Conservation (phyloP, 306 rosid species). For the Lagenaria siceraria region DNA sequence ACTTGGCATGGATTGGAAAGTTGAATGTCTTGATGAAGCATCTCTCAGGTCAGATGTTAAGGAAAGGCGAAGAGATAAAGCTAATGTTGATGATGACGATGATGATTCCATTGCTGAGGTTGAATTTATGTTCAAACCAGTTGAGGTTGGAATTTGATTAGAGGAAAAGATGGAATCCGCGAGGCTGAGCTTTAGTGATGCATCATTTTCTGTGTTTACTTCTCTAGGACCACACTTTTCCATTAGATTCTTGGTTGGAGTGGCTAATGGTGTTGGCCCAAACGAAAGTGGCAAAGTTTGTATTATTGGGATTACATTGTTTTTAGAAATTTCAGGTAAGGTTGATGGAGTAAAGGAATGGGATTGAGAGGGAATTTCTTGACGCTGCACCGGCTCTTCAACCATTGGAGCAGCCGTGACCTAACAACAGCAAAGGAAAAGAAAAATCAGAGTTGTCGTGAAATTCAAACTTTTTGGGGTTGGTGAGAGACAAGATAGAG, state of each 20-base stretch:
- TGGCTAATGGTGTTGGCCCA: conserved; percentile 26
- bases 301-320: conserved; percentile 34
- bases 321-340: conserved; percentile 30
- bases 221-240: conserved; percentile 42
- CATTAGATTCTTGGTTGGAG: conserved; percentile 30
- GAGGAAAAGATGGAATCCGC: conserved; percentile 23
- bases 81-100: background rate
- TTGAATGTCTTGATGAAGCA: conserved; percentile 39
- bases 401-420: conserved; percentile 59
- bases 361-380: conserved; percentile 36
- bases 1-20: conserved; percentile 44
- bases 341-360: conserved; percentile 27
- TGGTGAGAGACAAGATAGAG: background rate
- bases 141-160: conserved; percentile 15
- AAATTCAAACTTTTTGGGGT: background rate
- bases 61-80: conserved; percentile 66
- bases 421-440: conserved; percentile 24
- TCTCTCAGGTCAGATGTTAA: conserved; percentile 54
- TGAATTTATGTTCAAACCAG: conserved; percentile 29
- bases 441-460: background rate
- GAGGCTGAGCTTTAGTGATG: conserved; percentile 21
- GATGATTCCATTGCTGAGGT: conserved; percentile 29
- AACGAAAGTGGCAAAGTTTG: conserved; percentile 31
- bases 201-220: conserved; percentile 23
- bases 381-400: conserved; percentile 47